Evolutionary conservation across 129 eudicot genomes (phyloP), one percentile per base, ranked within the genome.

Genomic region (Flaveria sonorensis): DNA sequence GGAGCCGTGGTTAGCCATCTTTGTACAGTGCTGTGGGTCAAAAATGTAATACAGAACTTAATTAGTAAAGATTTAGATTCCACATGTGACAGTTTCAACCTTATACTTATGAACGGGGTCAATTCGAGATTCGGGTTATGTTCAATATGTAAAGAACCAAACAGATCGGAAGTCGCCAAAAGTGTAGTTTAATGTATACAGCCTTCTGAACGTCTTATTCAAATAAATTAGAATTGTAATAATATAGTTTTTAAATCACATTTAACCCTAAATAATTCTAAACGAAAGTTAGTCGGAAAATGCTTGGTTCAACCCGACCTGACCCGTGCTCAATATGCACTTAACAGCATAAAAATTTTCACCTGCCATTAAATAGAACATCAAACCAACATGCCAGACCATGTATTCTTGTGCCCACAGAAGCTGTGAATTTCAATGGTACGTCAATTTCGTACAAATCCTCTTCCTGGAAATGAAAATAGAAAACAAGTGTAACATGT

Each of bases 1-100:
- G 99, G 99, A 77, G 99, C 93, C n/a, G 99, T 94, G 36, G 97
- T 94, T 57, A 94, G 86, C 99, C 99, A 94, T 82, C 99, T 81
- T 83, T 89, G 97, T 21, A 87, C 92, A 6, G 96, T 84, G 84
- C 99, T 94, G 85, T 36, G 19, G 70, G 52, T 68, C 47, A 75
- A 50, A 26, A 75, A 70, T 53, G 50, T 65, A 39, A 15, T 45
- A 20, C 15, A 45, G 6, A 46, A 51, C 1, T 47, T 60, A 30
- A 52, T 40, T 73, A 39, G 60, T 18, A 36, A 12, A 47, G 74
- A 68, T 26, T 16, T 5, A 57, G 16, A 66, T 6, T 45, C 15
- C 7, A 59, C 36, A 60, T 16, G 8, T 26, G 18, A 13, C 2
- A 4, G n/a, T 11, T 24, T 60, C 10, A 21, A 4, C 18, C 10